Percentiles rank a stretch among this genome's conserved stretches.
Conservation (phyloP, 148 eudicot genomes). For the Vaccinium darrowii region DNA sequence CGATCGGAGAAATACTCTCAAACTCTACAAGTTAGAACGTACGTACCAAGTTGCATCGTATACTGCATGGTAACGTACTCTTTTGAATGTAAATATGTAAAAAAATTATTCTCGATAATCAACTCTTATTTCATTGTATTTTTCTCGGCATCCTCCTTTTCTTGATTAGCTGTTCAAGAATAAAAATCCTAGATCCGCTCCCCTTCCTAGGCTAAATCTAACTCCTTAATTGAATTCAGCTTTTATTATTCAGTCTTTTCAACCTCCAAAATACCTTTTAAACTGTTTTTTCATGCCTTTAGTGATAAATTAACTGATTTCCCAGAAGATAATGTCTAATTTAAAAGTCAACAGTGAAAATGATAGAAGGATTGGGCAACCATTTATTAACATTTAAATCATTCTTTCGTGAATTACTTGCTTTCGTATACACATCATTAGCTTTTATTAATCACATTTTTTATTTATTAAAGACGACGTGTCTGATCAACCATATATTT, state of each 20-base stretch:
- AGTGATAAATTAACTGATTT: background rate
- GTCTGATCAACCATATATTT: background rate
- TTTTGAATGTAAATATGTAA: background rate
- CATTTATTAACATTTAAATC: background rate
- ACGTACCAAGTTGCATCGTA: background rate
- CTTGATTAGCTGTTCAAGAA: background rate
- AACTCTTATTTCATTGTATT: background rate
- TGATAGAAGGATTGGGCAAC: background rate
- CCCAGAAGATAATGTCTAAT: background rate
- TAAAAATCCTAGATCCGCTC: background rate
- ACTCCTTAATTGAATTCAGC: too few relatives aligned
- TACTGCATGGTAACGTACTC: constrained; percentile 4
- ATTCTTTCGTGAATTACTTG: constrained; percentile 7
- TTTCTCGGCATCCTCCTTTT: background rate
- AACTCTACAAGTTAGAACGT: too few relatives aligned
- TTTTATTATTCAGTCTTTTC: too few relatives aligned
- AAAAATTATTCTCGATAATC: background rate
- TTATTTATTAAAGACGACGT: background rate
- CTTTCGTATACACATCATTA: background rate
- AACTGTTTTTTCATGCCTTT: background rate
- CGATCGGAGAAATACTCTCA: too few relatives aligned
- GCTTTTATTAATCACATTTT: background rate
- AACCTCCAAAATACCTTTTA: background rate
- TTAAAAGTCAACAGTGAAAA: background rate
- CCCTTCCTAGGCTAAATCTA: too few relatives aligned